phyloP scores from a whole-genome alignment of 306 rosid genomes.

The Cercis canadensis region DNA sequence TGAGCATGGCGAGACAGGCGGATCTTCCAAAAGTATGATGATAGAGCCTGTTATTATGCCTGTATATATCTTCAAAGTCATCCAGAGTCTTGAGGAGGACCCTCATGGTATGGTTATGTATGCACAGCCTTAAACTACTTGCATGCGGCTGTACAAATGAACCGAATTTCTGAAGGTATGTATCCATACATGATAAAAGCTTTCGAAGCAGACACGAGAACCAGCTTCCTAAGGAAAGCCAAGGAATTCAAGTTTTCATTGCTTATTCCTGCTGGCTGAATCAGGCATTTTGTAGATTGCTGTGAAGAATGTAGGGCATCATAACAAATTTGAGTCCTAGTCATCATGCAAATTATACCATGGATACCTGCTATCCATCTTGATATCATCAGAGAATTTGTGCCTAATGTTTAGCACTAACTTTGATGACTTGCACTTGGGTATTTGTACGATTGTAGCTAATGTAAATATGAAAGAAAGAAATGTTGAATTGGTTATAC shows the following conservation, averaged over 20 bases:
- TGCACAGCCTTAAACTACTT: constrained; percentile 20
- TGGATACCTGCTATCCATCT: constrained; percentile 28
- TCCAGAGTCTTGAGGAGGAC: constrained; percentile 40
- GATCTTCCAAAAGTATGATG: too few species aligned
- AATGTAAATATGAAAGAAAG: constrained; percentile 34
- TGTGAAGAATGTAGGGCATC: too few species aligned
- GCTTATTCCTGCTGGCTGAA: constrained; percentile 5
- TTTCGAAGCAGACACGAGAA: constrained; percentile 14
- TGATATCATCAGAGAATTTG: constrained; percentile 6
- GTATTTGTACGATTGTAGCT: constrained; percentile 25
- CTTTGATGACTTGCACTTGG: constrained; percentile 1
- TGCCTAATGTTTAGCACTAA: too few species aligned
- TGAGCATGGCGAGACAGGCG: constrained; percentile 19
- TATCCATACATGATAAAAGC: constrained; percentile 16
- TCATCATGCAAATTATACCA: constrained; percentile 22
- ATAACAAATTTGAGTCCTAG: not conserved
- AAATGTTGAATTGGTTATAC: too few species aligned
- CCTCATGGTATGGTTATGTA: not conserved
- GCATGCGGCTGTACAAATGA: constrained; percentile 27
- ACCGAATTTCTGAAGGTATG: constrained; percentile 6
- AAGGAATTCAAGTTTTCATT: constrained; percentile 28
- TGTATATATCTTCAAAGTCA: constrained; percentile 36
- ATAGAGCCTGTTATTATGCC: constrained; percentile 6
- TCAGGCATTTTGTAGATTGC: constrained; percentile 19
- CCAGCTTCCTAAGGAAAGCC: constrained; percentile 34